Percentiles rank a stretch among this genome's conserved stretches.
These are phyloP conservation scores for Besnoitia besnoiti DNA, from an alignment of 169 alveolate genomes.

Conservation along the genomic window DNA sequence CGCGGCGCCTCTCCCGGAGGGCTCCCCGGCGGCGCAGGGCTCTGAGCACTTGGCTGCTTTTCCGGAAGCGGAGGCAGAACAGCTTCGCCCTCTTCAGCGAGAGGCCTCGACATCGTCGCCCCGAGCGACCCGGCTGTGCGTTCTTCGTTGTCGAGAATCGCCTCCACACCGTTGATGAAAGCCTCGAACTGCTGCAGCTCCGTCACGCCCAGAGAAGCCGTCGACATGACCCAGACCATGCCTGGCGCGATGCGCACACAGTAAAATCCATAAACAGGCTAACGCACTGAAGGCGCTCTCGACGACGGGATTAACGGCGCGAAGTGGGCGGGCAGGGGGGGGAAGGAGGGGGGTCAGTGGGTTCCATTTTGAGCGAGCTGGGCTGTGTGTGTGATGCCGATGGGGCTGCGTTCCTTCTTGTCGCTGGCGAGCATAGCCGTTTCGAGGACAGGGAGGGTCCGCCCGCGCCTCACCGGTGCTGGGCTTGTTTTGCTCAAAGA, in stretches of 20 bases:
- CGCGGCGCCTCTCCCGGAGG: not conserved
- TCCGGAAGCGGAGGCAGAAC: not conserved
- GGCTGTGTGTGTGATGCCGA: too few relatives aligned
- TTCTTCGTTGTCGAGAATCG: constrained; percentile 10
- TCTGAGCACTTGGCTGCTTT: not conserved
- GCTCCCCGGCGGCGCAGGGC: not conserved
- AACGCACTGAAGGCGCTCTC: too few relatives aligned
- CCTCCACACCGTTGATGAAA: constrained; percentile 14
- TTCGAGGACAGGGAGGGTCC: too few relatives aligned
- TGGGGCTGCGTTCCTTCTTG: too few relatives aligned
- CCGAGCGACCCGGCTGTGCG: not conserved
- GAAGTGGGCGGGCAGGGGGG: too few relatives aligned
- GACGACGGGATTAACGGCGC: too few relatives aligned
- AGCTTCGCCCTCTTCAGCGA: not conserved
- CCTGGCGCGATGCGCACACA: not conserved
- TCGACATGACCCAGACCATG: constrained; percentile 37
- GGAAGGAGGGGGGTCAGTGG: too few relatives aligned
- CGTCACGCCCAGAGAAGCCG: constrained; percentile 34
- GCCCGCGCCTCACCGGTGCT: not conserved
- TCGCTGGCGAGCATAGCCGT: too few relatives aligned
- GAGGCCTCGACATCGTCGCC: constrained; percentile 11
- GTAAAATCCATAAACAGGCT: too few relatives aligned
- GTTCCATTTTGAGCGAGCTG: too few relatives aligned
- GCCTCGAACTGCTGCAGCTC: constrained; percentile 34
- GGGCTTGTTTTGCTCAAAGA: not conserved